These are phyloP conservation scores for Metarhizium humberi DNA, from an alignment of 2,329 filamentous ascomycete species.

Conservation along the genomic window DNA sequence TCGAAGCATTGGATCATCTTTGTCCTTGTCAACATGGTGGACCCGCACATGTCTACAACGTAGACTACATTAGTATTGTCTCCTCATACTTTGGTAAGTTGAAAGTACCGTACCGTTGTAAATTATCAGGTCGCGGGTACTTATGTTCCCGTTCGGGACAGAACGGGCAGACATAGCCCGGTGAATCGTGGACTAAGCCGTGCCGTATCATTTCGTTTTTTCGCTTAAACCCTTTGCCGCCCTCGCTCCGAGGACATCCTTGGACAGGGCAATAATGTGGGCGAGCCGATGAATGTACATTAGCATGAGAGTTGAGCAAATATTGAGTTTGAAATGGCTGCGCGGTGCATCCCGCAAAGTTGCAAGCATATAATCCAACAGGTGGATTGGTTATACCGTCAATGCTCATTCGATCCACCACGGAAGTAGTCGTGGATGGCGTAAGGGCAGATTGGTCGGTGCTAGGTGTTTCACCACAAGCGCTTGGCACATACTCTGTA, in stretches of 20 bases:
- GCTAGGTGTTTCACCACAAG: constrained; percentile 36
- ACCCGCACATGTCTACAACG: constrained; percentile 72
- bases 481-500: constrained; percentile 33
- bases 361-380: constrained; percentile 48
- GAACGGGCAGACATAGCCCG: constrained; percentile 93
- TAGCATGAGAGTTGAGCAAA: constrained; percentile 70
- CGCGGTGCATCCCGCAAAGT: constrained; percentile 55
- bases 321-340: constrained; percentile 68
- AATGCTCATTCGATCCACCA: constrained; percentile 47
- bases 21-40: constrained; percentile 82
- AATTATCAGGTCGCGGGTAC: constrained; percentile 90
- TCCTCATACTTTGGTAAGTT: not conserved
- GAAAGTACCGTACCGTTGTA: constrained; percentile 64
- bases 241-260: constrained; percentile 52
- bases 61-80: constrained; percentile 5
- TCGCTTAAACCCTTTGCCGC: constrained; percentile 60
- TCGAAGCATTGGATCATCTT: constrained; percentile 72
- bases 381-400: constrained; percentile 46
- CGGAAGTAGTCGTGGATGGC: constrained; percentile 28
- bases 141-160: constrained; percentile 90
- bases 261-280: constrained; percentile 58
- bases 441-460: constrained; percentile 35
- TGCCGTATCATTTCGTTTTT: constrained; percentile 68
- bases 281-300: constrained; percentile 56
- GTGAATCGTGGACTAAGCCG: constrained; percentile 86